Conservation (phyloP, 1,284 basidiomycete species). For the Marasmius oreades region DNA sequence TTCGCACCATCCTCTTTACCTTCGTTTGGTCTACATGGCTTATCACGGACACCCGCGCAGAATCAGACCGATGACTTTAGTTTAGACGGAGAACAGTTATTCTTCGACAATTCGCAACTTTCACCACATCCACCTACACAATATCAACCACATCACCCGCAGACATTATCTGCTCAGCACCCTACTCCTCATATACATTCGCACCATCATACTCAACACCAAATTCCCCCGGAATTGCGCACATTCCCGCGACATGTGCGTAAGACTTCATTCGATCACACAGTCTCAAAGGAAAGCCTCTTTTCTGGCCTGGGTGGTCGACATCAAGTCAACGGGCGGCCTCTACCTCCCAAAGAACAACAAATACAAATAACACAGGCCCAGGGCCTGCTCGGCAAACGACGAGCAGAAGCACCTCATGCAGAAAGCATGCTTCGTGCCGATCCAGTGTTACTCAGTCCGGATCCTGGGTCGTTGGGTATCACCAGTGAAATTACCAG, state of each 20-base stretch:
- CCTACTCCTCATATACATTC: conserved; percentile 39
- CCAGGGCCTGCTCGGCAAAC: conserved; percentile 30
- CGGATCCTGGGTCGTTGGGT: background rate
- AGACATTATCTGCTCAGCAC: conserved; percentile 23
- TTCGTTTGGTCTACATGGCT: conserved; percentile 42
- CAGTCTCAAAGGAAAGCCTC: conserved; percentile 66
- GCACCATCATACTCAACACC: conserved; percentile 13
- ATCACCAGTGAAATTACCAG: background rate
- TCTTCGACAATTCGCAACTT: background rate
- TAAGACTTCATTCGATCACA: conserved; percentile 92
- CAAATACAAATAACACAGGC: background rate
- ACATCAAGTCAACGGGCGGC: conserved; percentile 77
- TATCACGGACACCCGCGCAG: conserved; percentile 13
- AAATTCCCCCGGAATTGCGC: conserved; percentile 39
- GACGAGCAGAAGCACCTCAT: conserved; percentile 72
- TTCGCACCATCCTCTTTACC: conserved; percentile 66
- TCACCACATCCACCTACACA: background rate
- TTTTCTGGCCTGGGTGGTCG: conserved; percentile 56
- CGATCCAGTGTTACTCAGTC: conserved; percentile 43
- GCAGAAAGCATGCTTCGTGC: conserved; percentile 72
- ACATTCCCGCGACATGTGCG: conserved; percentile 80
- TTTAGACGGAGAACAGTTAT: background rate
- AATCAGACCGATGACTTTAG: background rate
- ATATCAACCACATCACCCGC: conserved; percentile 31
- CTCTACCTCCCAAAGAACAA: conserved; percentile 56